Base-by-base conservation (phyloP, 305 asterid species). In the Solanum hybrid region DNA sequence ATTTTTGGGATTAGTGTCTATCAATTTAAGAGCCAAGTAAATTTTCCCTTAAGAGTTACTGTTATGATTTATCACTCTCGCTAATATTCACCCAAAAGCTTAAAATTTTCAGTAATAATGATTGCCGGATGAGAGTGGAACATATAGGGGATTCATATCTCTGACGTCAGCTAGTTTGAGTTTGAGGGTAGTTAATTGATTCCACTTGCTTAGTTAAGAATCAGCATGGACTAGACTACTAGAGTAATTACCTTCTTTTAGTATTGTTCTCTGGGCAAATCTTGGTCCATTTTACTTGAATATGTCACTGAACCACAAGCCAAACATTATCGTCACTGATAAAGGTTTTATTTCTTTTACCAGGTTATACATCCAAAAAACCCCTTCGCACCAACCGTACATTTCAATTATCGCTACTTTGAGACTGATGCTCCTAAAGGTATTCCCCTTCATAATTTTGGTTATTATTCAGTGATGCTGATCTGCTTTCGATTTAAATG, bases 381-480 rank as follows among this genome's bases (percentile, higher is more conserved):
- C 78, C 99, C 99, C 36, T 97, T 96, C 94, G 99, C 99, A 76
- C 99, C 99, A 31, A 97, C 99, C 22, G 87, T 97, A 94, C 99
- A 97, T 93, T 96, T 97, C 87, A 97, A 97, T 90, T 97, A 97
- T 91, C 96, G 98, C 29, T 97, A 97, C 92, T 97, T 97, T 89
- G 98, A 97, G 95, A 97, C 98, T 15, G 98, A 97, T 92, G 95
- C 99, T 77, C 96, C 98, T 9, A 91, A 94, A 94, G 99, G 99
- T 97, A 94, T 42, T 81, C 15, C 86, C 14, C 37, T 81, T 81
- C 71, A 26, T 42, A 81, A 42, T 81, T 81, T 11, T 81, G 37
- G 71, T 81, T 26, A 15, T 81, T 26, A 12, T 81, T 40, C 71
- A 4, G 24, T 42, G 71, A 27, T 81, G 86, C 37, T 40, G 71